phyloP scores from a whole-genome alignment of 1,284 basidiomycete species.

The Polyporus tsugae region DNA sequence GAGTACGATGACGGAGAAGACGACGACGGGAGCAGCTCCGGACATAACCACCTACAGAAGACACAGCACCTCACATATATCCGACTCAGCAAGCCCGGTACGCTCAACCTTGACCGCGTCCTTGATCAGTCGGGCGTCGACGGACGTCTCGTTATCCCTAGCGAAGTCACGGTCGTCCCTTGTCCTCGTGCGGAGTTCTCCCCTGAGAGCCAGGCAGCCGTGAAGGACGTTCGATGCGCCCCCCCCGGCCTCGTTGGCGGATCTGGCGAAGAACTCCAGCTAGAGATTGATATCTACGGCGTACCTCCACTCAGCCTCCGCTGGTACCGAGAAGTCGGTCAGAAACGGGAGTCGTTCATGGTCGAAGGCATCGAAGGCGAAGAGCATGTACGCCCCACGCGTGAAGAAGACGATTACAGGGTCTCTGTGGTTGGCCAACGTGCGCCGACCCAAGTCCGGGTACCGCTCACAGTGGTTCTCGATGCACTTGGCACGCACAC shows the following conservation, averaged over 20 bases:
- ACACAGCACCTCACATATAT: constrained; percentile 81
- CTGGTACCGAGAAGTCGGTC: constrained; percentile 77
- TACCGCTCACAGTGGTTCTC: constrained; percentile 74
- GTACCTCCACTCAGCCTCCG: constrained; percentile 82
- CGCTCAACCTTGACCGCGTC: constrained; percentile 76
- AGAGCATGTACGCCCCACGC: constrained; percentile 34
- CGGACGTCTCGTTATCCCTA: constrained; percentile 69
- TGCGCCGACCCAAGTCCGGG: constrained; percentile 62
- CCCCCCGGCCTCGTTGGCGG: constrained; percentile 50
- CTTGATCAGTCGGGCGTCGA: constrained; percentile 74
- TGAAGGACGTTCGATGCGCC: constrained; percentile 69
- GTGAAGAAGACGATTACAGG: constrained; percentile 32
- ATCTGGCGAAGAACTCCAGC: constrained; percentile 66
- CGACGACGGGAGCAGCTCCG: constrained; percentile 46
- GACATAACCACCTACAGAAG: constrained; percentile 59
- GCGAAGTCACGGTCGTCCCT: constrained; percentile 80
- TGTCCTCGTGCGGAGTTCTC: constrained; percentile 82
- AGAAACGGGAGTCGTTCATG: constrained; percentile 69
- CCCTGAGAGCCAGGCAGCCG: constrained; percentile 50
- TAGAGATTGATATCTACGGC: constrained; percentile 77
- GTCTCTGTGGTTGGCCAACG: constrained; percentile 32
- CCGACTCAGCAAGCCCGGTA: constrained; percentile 74
- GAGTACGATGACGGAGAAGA: constrained; percentile 70
- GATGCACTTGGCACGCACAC: constrained; percentile 69
- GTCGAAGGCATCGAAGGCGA: constrained; percentile 86